Evolutionary conservation across 148 eudicot genomes (phyloP).

Genomic region (Vaccinium vitisidaea): DNA sequence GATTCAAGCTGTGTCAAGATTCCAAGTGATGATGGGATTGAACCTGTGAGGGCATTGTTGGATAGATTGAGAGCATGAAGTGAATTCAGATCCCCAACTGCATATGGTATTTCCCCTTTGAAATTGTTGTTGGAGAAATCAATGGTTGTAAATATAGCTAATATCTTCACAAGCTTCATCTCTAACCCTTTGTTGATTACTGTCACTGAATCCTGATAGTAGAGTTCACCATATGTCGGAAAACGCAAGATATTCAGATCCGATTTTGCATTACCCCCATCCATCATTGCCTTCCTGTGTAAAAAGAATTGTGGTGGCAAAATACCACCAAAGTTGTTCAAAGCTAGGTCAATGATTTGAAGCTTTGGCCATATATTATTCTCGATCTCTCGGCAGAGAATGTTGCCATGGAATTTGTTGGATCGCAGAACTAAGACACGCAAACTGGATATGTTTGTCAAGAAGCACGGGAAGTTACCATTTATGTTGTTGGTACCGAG

Average conservation of each 20-base stretch:
- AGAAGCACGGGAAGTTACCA: conserved; percentile 47
- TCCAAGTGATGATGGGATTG: conserved; percentile 39
- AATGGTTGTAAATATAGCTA: conserved; percentile 38
- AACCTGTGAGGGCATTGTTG: conserved; percentile 32
- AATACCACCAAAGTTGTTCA: conserved; percentile 34
- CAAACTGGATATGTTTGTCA: conserved; percentile 32
- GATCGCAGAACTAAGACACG: conserved; percentile 47
- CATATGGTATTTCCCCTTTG: conserved; percentile 30
- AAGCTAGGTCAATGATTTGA: conserved; percentile 42
- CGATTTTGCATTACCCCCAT: background rate
- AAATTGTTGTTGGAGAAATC: conserved; percentile 42
- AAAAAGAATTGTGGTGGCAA: conserved; percentile 8
- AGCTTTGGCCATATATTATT: conserved; percentile 25
- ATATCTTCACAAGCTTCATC: conserved; percentile 38
- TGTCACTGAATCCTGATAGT: conserved; percentile 28
- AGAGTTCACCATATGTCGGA: background rate
- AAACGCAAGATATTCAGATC: conserved; percentile 15
- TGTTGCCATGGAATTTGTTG: background rate
- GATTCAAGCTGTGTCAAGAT: conserved; percentile 12
- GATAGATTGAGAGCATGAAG: conserved; percentile 42
- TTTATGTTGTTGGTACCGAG: conserved; percentile 40
- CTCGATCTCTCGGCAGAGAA: background rate
- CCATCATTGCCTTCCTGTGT: conserved; percentile 26
- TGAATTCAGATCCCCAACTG: conserved; percentile 19
- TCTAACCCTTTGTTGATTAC: conserved; percentile 36